phyloP scores from a whole-genome alignment of 1,284 basidiomycete genomes.

The Xerocomus minutiporus region DNA sequence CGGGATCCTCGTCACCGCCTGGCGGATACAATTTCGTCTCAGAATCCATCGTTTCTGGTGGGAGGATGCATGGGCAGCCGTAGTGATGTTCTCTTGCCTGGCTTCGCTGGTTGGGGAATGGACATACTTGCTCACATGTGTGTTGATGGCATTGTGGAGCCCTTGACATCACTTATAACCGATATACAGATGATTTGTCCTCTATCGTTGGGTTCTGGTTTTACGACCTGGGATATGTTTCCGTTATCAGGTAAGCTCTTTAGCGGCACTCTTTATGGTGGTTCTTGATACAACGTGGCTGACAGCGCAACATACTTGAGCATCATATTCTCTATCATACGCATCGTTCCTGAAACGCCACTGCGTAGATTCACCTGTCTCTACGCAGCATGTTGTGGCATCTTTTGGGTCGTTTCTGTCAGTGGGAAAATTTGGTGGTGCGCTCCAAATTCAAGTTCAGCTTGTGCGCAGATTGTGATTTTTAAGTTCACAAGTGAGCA shows the following conservation, averaged over 20 bases:
- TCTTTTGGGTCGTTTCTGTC: slow-evolving; percentile 6
- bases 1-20: slow-evolving; percentile 11
- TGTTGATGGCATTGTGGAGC: not conserved
- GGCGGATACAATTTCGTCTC: slow-evolving; percentile 15
- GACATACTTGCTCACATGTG: slow-evolving; percentile 5
- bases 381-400: slow-evolving; percentile 3
- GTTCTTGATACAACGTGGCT: not conserved
- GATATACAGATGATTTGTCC: not conserved
- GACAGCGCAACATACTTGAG: slow-evolving; percentile 5
- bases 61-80: slow-evolving; percentile 14
- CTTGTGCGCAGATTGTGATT: not conserved
- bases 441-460: slow-evolving; percentile 4
- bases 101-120: slow-evolving; percentile 7
- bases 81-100: slow-evolving; percentile 2
- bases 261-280: not conserved
- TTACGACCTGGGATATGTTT: slow-evolving; percentile 1
- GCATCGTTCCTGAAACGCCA: not conserved
- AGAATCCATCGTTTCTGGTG: slow-evolving; percentile 18
- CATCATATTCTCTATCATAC: slow-evolving; percentile 9
- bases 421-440: slow-evolving; percentile 6
- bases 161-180: not conserved
- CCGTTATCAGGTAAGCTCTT: not conserved
- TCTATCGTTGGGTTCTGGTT: slow-evolving; percentile 4
- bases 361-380: slow-evolving; percentile 3
- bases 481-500: slow-evolving; percentile 2